Conservation (phyloP, 352 stramenopile genomes). For the Globisporangium lucens region DNA sequence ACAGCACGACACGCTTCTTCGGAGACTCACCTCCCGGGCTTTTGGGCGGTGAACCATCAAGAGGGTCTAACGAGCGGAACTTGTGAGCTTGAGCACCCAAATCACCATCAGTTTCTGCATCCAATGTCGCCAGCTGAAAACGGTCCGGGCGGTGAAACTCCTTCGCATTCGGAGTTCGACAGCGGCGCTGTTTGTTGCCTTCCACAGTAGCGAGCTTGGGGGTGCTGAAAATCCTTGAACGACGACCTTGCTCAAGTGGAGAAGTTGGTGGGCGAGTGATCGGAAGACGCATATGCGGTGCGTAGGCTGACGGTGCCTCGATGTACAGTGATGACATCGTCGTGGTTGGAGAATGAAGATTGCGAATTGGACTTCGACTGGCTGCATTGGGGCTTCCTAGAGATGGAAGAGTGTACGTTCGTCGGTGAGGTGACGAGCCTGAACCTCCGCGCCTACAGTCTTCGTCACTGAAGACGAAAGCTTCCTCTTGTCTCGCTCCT, state of each 20-base stretch:
- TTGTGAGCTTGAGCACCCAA: background rate
- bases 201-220: slow-evolving; percentile 55
- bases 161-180: slow-evolving; percentile 45
- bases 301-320: slow-evolving; percentile 50
- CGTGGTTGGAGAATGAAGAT: slow-evolving; percentile 47
- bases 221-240: slow-evolving; percentile 59
- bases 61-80: slow-evolving; percentile 25
- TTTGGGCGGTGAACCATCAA: slow-evolving; percentile 31
- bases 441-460: background rate
- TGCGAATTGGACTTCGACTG: slow-evolving; percentile 20
- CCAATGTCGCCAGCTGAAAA: slow-evolving; percentile 5
- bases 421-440: slow-evolving; percentile 8
- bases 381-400: slow-evolving; percentile 18
- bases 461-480: slow-evolving; percentile 7
- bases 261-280: slow-evolving; percentile 43
- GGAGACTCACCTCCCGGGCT: slow-evolving; percentile 21
- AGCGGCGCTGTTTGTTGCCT: slow-evolving; percentile 43
- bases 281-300: slow-evolving; percentile 33
- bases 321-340: slow-evolving; percentile 61
- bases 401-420: slow-evolving; percentile 31
- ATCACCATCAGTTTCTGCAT: background rate
- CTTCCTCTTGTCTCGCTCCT: slow-evolving; percentile 2
- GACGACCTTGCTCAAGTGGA: slow-evolving; percentile 38
- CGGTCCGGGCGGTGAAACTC: slow-evolving; percentile 9
- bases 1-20: slow-evolving; percentile 38